These are phyloP conservation scores for Tolypocladium guangdongense DNA, from an alignment of 2,329 filamentous ascomycete species.

Conservation along the genomic window DNA sequence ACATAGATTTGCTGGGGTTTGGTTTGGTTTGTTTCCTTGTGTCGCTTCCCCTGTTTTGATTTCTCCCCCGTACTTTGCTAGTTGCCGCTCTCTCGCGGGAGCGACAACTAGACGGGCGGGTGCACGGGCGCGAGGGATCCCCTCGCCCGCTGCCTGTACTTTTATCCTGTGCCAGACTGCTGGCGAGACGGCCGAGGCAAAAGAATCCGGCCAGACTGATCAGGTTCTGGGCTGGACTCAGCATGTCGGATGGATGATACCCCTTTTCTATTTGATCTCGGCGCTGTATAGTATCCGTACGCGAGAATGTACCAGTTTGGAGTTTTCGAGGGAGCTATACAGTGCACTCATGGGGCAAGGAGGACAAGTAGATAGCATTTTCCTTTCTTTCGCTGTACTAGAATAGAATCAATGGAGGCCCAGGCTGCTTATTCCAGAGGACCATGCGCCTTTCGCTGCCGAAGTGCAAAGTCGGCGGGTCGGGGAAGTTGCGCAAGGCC, in stretches of 20 bases:
- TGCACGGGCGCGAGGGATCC: neutral
- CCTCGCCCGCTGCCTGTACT: conserved; percentile 5
- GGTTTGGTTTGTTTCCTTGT: neutral
- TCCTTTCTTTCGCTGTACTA: neutral
- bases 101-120: neutral
- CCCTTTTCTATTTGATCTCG: conserved; percentile 11
- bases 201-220: conserved; percentile 9
- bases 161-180: conserved; percentile 15
- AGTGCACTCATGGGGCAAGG: neutral
- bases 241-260: conserved; percentile 20
- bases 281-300: conserved; percentile 15
- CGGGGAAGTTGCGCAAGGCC: neutral
- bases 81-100: neutral
- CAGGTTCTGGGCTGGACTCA: conserved; percentile 20
- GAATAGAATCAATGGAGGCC: conserved; percentile 5
- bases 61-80: neutral
- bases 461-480: neutral
- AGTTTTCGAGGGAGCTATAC: neutral
- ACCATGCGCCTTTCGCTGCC: neutral
- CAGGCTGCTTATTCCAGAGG: conserved; percentile 1
- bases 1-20: conserved; percentile 4
- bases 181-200: conserved; percentile 9
- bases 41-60: neutral
- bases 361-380: neutral
- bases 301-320: neutral